Conservation (phyloP, 1,284 basidiomycete genomes). For the Moesziomyces sp. region DNA sequence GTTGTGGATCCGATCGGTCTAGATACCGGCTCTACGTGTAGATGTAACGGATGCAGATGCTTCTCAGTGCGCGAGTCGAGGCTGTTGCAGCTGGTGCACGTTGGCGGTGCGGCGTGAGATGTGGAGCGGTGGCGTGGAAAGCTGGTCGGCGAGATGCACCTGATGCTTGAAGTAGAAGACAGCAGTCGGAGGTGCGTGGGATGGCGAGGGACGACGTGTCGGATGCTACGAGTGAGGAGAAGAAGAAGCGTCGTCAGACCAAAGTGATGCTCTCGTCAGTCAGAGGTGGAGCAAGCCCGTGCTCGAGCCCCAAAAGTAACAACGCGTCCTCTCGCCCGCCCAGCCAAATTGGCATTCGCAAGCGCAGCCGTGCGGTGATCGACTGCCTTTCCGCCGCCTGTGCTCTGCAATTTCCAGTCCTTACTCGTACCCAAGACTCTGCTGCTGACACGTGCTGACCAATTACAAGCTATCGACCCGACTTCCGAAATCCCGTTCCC, state of each 20-base stretch:
- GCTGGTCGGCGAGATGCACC: no score
- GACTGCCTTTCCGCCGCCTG: background rate
- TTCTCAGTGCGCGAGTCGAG: no score
- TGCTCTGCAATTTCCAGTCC: background rate
- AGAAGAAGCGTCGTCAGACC: background rate
- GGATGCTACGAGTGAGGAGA: background rate
- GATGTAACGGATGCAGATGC: no score
- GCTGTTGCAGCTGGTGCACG: no score
- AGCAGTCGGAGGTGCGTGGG: no score
- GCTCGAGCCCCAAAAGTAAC: constrained; percentile 7
- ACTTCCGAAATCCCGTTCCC: background rate
- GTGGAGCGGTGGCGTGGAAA: no score
- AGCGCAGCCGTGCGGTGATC: constrained; percentile 4
- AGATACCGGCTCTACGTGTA: no score
- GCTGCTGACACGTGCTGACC: background rate
- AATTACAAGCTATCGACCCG: background rate
- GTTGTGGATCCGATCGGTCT: background rate
- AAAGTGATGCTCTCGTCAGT: background rate
- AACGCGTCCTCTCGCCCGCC: constrained; percentile 5
- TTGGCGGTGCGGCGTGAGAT: no score
- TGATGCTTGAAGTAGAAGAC: no score
- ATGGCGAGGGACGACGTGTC: background rate
- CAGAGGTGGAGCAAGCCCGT: constrained; percentile 10
- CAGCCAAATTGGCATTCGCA: constrained; percentile 6
- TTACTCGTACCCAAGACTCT: no score